phyloP scores from a whole-genome alignment of 306 rosid genomes.

The Fragaria nilgerrensis region DNA sequence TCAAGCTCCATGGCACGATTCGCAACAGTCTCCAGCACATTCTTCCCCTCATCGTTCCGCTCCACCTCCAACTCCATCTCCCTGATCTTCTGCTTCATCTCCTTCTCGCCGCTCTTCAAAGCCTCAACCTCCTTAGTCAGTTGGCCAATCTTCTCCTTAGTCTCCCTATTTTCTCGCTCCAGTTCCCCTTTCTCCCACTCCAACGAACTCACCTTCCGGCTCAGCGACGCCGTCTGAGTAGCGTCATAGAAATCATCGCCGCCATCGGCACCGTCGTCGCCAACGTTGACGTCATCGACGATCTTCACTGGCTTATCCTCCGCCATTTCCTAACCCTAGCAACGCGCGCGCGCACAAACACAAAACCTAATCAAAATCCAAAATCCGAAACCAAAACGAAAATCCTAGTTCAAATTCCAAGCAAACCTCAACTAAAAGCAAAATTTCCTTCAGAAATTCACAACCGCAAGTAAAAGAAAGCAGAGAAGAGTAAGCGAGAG shows the following conservation, averaged over 20 bases:
- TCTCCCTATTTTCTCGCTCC: conserved; percentile 39
- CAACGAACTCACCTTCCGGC: conserved; percentile 45
- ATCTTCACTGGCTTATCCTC: conserved; percentile 49
- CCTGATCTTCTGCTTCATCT: conserved; percentile 43
- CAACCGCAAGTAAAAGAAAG: neutral
- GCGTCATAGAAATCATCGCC: conserved; percentile 35
- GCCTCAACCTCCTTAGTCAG: conserved; percentile 47
- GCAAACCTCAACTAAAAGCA: neutral
- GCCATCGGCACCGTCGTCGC: conserved; percentile 15
- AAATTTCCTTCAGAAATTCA: neutral
- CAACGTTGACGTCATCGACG: conserved; percentile 23
- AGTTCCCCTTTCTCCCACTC: conserved; percentile 54
- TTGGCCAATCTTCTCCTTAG: conserved; percentile 46
- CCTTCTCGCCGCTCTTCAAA: conserved; percentile 38
- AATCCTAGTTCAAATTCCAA: neutral
- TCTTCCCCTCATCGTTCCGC: conserved; percentile 35
- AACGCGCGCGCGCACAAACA: neutral
- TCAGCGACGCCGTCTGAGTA: conserved; percentile 43
- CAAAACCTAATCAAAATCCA: conserved; percentile 1
- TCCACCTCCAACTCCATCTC: conserved; percentile 50
- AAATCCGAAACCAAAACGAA: neutral
- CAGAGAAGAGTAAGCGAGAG: neutral
- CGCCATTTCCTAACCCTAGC: conserved; percentile 53
- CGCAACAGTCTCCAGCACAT: conserved; percentile 44
- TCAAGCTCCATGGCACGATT: conserved; percentile 74